Percentiles rank a stretch among this genome's conserved stretches.
phyloP scores from a whole-genome alignment of 192 early-diverging fungal species.

The Rhizoclosmatium globosum region DNA sequence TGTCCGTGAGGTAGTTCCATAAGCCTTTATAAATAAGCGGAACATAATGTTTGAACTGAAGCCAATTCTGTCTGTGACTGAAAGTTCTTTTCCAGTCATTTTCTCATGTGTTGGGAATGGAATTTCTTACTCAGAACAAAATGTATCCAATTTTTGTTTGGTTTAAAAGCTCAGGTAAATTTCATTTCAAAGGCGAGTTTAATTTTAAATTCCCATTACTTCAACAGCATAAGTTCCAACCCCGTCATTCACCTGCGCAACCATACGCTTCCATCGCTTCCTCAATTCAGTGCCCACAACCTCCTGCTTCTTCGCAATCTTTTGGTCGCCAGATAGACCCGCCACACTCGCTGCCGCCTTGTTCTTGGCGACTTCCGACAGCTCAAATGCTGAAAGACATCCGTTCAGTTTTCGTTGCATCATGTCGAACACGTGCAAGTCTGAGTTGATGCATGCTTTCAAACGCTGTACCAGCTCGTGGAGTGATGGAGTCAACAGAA shows the following conservation, averaged over 20 bases:
- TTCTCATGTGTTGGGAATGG: no score
- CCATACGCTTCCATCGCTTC: slow-evolving; percentile 42
- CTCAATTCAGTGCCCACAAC: slow-evolving; percentile 16
- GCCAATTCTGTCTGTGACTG: no score
- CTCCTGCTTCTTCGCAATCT: slow-evolving; percentile 26
- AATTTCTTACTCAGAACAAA: no score
- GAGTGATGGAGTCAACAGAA: slow-evolving; percentile 33
- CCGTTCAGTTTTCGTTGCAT: slow-evolving; percentile 31
- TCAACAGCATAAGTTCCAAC: slow-evolving; percentile 36
- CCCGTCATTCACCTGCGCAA: slow-evolving; percentile 33
- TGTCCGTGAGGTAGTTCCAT: no score
- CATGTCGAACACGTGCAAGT: slow-evolving; percentile 20
- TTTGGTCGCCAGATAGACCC: slow-evolving; percentile 1
- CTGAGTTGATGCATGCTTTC: slow-evolving; percentile 10
- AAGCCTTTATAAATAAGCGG: no score
- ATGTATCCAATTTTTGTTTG: no score
- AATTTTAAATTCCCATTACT: slow-evolving; percentile 18
- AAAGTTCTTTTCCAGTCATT: no score
- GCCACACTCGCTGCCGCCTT: not conserved
- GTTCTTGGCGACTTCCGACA: not conserved
- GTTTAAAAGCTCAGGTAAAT: no score
- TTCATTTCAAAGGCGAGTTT: no score
- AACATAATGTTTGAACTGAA: no score
- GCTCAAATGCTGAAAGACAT: slow-evolving; percentile 29
- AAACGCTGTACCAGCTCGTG: slow-evolving; percentile 13